A percentile compares a stretch with the other conserved stretches of the same genome.
These are phyloP conservation scores for Colletotrichum truncatum DNA, from an alignment of 2,329 filamentous ascomycete species.

Conservation along the genomic window DNA sequence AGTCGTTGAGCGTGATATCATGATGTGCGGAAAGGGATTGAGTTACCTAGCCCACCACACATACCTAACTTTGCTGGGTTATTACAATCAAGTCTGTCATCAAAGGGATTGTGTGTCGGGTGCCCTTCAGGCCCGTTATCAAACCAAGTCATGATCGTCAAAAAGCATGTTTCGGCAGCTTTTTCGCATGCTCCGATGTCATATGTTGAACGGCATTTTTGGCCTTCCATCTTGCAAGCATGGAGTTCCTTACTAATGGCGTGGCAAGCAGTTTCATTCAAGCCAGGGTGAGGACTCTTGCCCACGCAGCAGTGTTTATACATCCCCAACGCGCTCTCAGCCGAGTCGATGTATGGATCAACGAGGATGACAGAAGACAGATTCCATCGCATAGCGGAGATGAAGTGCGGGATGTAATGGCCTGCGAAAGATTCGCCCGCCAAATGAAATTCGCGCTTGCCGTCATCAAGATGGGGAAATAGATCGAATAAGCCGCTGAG, in stretches of 20 bases:
- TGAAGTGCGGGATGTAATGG: conserved; percentile 32
- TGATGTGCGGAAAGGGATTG: not conserved
- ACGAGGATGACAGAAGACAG: conserved; percentile 32
- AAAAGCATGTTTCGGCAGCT: not conserved
- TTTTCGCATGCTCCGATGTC: not conserved
- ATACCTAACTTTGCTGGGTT: not conserved
- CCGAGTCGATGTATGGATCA: conserved; percentile 30
- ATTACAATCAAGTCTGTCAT: not conserved
- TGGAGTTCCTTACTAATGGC: not conserved
- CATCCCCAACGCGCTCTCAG: conserved; percentile 4
- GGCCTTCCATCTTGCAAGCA: not conserved
- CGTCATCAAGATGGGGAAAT: conserved; percentile 26
- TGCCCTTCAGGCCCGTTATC: not conserved
- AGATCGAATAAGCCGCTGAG: conserved; percentile 28
- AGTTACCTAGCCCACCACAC: not conserved
- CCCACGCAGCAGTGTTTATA: conserved; percentile 34
- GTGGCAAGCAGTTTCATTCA: conserved; percentile 23
- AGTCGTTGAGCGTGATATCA: not conserved
- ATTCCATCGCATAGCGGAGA: conserved; percentile 18
- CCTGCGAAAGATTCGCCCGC: conserved; percentile 34
- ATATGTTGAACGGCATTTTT: not conserved
- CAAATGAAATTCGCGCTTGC: conserved; percentile 27
- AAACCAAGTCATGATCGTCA: not conserved
- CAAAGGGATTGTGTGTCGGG: not conserved
- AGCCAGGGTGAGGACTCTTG: not conserved